Conservation (phyloP, 352 stramenopile genomes). For the Globisporangium lucens region DNA sequence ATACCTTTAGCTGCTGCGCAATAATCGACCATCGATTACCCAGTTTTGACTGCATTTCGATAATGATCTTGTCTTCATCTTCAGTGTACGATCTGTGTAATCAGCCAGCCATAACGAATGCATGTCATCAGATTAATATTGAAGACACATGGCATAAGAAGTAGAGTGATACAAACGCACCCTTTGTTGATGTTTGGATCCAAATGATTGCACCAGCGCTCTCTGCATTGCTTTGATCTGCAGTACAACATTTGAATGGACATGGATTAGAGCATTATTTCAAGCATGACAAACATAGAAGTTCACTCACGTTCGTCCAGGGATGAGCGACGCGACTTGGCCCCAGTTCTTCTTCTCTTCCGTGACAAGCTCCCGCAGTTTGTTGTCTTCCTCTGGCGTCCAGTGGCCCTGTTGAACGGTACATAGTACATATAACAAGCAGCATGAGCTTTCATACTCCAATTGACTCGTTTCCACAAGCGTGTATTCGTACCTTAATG, state of each 20-base stretch:
- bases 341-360: conserved; percentile 91
- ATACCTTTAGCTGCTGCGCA: conserved; percentile 85
- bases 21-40: conserved; percentile 93
- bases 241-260: background rate
- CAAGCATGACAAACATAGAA: background rate
- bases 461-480: background rate
- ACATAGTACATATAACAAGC: background rate
- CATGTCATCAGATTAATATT: background rate
- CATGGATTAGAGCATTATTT: background rate
- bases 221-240: conserved; percentile 91
- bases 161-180: conserved; percentile 29
- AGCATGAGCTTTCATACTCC: background rate
- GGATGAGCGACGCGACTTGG: conserved; percentile 77
- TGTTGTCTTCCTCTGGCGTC: conserved; percentile 88
- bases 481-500: conserved; percentile 73
- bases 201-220: conserved; percentile 91
- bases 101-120: background rate
- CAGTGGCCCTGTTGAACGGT: conserved; percentile 75
- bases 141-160: background rate
- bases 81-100: conserved; percentile 72
- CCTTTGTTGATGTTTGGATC: conserved; percentile 93
- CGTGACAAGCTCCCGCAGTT: conserved; percentile 78
- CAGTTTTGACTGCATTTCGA: conserved; percentile 91
- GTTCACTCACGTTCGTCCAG: conserved; percentile 72
- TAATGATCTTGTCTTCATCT: conserved; percentile 91